phyloP scores from a whole-genome alignment of 2,329 filamentous ascomycete species.

The Aureobasidium lini region DNA sequence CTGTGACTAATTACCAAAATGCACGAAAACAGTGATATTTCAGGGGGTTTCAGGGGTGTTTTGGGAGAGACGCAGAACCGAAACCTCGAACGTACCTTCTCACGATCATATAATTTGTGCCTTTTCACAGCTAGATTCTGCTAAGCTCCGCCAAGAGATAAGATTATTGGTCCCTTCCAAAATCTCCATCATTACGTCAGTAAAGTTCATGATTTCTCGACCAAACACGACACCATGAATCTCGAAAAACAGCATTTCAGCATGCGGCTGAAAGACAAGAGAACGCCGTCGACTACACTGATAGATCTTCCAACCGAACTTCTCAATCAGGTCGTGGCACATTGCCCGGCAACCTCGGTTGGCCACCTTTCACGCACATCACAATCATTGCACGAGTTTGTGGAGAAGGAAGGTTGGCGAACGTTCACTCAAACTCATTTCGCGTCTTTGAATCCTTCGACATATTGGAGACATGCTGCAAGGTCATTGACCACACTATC shows the following conservation, averaged over 20 bases:
- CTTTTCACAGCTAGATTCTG: too few relatives aligned
- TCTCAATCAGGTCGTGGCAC: conserved; percentile 28
- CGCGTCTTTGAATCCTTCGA: conserved; percentile 34
- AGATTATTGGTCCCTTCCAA: background rate
- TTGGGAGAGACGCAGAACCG: too few relatives aligned
- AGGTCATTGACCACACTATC: conserved; percentile 50
- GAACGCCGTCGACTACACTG: conserved; percentile 19
- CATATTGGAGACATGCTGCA: conserved; percentile 43
- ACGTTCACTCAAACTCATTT: conserved; percentile 43
- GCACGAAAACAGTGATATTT: too few relatives aligned
- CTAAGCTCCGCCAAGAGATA: background rate
- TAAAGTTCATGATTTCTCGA: background rate
- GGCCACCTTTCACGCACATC: conserved; percentile 39
- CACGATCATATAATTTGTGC: too few relatives aligned
- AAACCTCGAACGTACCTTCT: too few relatives aligned
- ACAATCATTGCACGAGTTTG: conserved; percentile 37
- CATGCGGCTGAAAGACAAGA: background rate
- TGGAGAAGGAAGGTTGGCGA: conserved; percentile 42
- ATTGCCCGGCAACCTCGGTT: conserved; percentile 40
- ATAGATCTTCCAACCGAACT: conserved; percentile 33
- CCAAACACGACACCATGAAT: background rate
- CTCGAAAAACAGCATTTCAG: background rate
- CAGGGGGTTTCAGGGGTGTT: too few relatives aligned
- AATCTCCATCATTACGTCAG: conserved; percentile 6
- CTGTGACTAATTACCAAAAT: too few relatives aligned